phyloP scores from a whole-genome alignment of 768 basidiomycete genomes.

The Tricholoma flavovirens region DNA sequence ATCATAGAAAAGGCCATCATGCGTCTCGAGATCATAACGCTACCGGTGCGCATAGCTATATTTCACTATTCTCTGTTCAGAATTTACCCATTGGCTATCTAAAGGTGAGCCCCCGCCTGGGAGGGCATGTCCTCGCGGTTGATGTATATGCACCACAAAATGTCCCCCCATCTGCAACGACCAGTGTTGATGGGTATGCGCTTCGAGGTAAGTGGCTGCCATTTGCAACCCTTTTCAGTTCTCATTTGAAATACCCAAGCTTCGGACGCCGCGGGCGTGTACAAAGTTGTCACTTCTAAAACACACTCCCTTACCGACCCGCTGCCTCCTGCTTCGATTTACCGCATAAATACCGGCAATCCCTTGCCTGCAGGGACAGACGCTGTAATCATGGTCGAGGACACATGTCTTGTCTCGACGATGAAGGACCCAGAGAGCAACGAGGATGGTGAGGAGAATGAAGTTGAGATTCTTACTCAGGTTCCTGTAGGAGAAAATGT shows the following conservation, averaged over 20 bases:
- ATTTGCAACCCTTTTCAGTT: not conserved
- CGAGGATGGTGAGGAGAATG: conserved; percentile 55
- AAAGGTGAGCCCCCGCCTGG: conserved; percentile 58
- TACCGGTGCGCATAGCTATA: conserved; percentile 33
- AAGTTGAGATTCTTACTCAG: conserved; percentile 62
- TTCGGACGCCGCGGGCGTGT: conserved; percentile 56
- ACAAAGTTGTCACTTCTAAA: conserved; percentile 59
- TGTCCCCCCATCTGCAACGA: conserved; percentile 60
- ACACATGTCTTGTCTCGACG: conserved; percentile 69
- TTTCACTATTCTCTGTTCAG: not conserved
- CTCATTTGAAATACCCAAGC: conserved; percentile 32
- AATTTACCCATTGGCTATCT: not conserved
- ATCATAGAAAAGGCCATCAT: conserved; percentile 46
- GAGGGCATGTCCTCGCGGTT: conserved; percentile 70
- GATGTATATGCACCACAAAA: conserved; percentile 62
- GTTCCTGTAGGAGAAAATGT: conserved; percentile 67
- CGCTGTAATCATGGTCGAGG: conserved; percentile 90
- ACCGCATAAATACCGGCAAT: conserved; percentile 83
- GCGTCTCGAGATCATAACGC: conserved; percentile 32
- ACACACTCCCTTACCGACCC: conserved; percentile 42
- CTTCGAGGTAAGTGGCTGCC: conserved; percentile 48
- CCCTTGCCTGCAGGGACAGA: conserved; percentile 73
- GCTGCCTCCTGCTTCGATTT: conserved; percentile 48
- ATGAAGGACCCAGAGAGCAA: conserved; percentile 29
- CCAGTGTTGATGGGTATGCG: conserved; percentile 89